phyloP scores from a whole-genome alignment of 2,329 filamentous ascomycete species.

The Juglanconis oblonga region DNA sequence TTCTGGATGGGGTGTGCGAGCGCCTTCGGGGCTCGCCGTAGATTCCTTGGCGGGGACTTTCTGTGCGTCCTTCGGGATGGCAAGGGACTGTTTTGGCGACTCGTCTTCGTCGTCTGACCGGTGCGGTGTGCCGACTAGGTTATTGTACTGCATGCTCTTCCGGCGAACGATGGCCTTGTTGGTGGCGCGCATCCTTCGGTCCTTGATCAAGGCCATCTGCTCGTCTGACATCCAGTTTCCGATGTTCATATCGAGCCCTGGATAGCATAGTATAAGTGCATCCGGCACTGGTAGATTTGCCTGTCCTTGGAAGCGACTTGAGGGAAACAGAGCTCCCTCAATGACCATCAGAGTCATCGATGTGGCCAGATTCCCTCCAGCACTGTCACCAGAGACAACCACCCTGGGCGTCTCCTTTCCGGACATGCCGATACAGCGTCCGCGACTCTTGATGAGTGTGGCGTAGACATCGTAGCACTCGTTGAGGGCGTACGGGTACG shows the following conservation, averaged over 20 bases:
- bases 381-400: slow-evolving; percentile 75
- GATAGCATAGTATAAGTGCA: slow-evolving; percentile 83
- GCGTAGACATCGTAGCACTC: slow-evolving; percentile 86
- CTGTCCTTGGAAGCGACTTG: slow-evolving; percentile 53
- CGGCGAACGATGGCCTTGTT: slow-evolving; percentile 76
- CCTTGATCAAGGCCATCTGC: slow-evolving; percentile 90
- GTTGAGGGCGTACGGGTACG: slow-evolving; percentile 81
- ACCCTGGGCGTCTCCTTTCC: slow-evolving; percentile 64
- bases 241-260: slow-evolving; percentile 92
- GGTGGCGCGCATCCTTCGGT: slow-evolving; percentile 72
- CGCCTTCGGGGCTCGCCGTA: slow-evolving; percentile 18
- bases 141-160: slow-evolving; percentile 86
- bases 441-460: slow-evolving; percentile 67
- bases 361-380: slow-evolving; percentile 77
- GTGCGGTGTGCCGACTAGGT: slow-evolving; percentile 78
- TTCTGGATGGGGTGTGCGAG: slow-evolving; percentile 43
- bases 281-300: slow-evolving; percentile 69
- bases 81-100: slow-evolving; percentile 26
- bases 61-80: slow-evolving; percentile 18
- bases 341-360: slow-evolving; percentile 86
- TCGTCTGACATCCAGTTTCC: slow-evolving; percentile 99
- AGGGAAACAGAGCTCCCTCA: slow-evolving; percentile 62
- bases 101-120: slow-evolving; percentile 73
- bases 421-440: slow-evolving; percentile 72
- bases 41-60: slow-evolving; percentile 20